Conservation (phyloP, 805 yeast genomes). For the Saturnispora quitensis region DNA sequence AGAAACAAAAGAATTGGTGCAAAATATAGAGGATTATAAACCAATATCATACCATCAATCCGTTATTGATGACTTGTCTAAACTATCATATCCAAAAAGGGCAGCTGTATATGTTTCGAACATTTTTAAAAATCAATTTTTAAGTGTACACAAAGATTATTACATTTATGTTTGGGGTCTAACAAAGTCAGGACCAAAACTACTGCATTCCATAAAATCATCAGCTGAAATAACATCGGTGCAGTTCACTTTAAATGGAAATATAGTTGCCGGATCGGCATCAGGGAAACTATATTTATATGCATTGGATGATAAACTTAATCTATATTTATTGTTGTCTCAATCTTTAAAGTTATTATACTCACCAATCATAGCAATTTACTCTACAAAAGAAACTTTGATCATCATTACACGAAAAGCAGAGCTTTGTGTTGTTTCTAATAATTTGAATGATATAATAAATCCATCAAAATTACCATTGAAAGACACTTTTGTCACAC, state of each 20-base stretch:
- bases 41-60: slow-evolving; percentile 2
- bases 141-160: slow-evolving; percentile 9
- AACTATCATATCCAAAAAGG: slow-evolving; percentile 3
- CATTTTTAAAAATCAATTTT: neutral
- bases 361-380: slow-evolving; percentile 17
- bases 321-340: neutral
- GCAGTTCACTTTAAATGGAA: slow-evolving; percentile 30
- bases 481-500: slow-evolving; percentile 3
- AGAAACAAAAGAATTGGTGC: slow-evolving; percentile 7
- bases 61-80: slow-evolving; percentile 1
- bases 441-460: slow-evolving; percentile 16
- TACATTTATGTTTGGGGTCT: slow-evolving; percentile 9
- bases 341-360: neutral
- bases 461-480: slow-evolving; percentile 9
- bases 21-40: slow-evolving; percentile 3
- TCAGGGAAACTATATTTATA: slow-evolving; percentile 45
- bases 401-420: slow-evolving; percentile 20
- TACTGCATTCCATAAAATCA: slow-evolving; percentile 24
- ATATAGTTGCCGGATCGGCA: slow-evolving; percentile 39
- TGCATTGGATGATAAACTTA: neutral
- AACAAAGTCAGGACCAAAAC: slow-evolving; percentile 18
- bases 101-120: slow-evolving; percentile 3
- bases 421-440: slow-evolving; percentile 15
- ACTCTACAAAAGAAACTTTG: slow-evolving; percentile 21
- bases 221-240: slow-evolving; percentile 32